Evolutionary conservation across 2,329 filamentous ascomycete genomes (phyloP), one percentile per base, ranked within the genome.

Genomic region (Cryphonectria naterciae): DNA sequence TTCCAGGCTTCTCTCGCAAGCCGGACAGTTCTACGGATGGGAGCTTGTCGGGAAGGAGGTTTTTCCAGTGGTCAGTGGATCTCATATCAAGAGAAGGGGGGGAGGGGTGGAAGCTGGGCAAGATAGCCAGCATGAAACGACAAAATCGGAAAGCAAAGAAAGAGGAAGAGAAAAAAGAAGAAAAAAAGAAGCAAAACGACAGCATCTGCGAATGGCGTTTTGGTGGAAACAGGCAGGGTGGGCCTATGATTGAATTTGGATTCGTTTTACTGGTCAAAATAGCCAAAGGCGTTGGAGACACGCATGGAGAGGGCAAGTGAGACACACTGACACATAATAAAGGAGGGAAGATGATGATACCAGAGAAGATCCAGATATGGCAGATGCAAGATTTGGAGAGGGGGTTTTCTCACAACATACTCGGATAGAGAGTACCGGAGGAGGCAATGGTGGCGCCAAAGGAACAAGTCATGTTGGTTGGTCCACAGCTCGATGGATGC

Each of bases 241-340:
- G 58, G 65, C 65, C 60, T 61, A 11, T 72, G 70, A 58, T 68
- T 72, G 69, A 56, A 65, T 61, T 65, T 70, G 70, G 69, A 70
- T 72, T 65, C 58, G 67, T 68, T 65, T 65, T 65, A 15, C 6
- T 37, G 62, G 52, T 41, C 66, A 49, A 68, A 65, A 70, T 39
- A 39, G 68, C 43, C 52, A 43, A 17, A 10, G 70, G 70, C 70
- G 70, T 72, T 67, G 64, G 25, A 72, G 68, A 72, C 46, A 54
- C 65, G 49, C 68, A 39, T 52, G 37, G 56, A 28, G 46, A 62
- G 70, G 35, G 25, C 22, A 66, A 66, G 39, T 46, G 66, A 19
- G 5, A 64, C n/a, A 67, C 52, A 67, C 25, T n/a, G n/a, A 32
- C 32, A 32, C 32, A 58, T 54, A 67, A 32, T 49, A 49, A n/a